phyloP scores from a whole-genome alignment of 129 eudicot genomes.

The carrot (Daucus carota) region DH1_v3.0 NC_030389.2:27842501-27843000 shows the following conservation, averaged over 20 bases:
- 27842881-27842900: constrained; percentile 67
- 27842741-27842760: constrained; percentile 97
- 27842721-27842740: constrained; percentile 91
- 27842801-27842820: constrained; percentile 88
- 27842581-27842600: constrained; percentile 92
- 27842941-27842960: constrained; percentile 95
- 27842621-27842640: constrained; percentile 90
- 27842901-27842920: constrained; percentile 63
- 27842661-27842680: constrained; percentile 64
- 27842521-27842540: constrained; percentile 89
- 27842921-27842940: constrained; percentile 96
- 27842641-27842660: constrained; percentile 83
- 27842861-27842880: constrained; percentile 39
- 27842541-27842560: constrained; percentile 97
- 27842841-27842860: constrained; percentile 72
- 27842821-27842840: constrained; percentile 89
- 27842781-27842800: constrained; percentile 96
- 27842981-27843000: constrained; percentile 98
- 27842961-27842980: constrained; percentile 99
- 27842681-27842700: constrained; percentile 86
- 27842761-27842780: constrained; percentile 87
- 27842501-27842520: constrained; percentile 87
- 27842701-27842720: constrained; percentile 97
- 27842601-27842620: constrained; percentile 99
- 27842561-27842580: constrained; percentile 88